These are phyloP conservation scores for Paecilomyces dactylethromorphus DNA, from an alignment of 2,329 filamentous ascomycete genomes.

Conservation along the genomic window DNA sequence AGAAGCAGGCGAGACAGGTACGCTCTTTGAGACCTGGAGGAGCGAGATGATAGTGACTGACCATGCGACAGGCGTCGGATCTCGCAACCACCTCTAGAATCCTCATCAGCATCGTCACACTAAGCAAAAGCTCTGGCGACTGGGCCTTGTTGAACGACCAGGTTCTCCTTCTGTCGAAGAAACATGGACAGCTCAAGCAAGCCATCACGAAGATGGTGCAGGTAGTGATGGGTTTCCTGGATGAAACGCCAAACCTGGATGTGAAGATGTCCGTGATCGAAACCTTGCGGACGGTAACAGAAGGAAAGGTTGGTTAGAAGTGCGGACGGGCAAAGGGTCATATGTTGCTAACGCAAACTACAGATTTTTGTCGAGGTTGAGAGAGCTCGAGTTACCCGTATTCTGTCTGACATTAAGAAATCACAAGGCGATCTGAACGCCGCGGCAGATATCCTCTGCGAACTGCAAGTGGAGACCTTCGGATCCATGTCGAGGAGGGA, in stretches of 20 bases:
- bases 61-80: conserved; percentile 69
- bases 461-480: conserved; percentile 97
- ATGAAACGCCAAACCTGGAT: conserved; percentile 75
- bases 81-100: conserved; percentile 89
- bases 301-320: conserved; percentile 65
- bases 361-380: conserved; percentile 98
- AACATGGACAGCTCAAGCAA: conserved; percentile 99
- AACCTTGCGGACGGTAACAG: conserved; percentile 89
- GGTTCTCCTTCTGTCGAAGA: conserved; percentile 92
- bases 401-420: conserved; percentile 96
- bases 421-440: conserved; percentile 84
- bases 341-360: conserved; percentile 6
- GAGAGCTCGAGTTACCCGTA: conserved; percentile 87
- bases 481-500: conserved; percentile 95
- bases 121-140: conserved; percentile 88
- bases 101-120: conserved; percentile 79
- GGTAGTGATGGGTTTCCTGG: conserved; percentile 85
- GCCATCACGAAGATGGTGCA: conserved; percentile 99
- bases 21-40: conserved; percentile 1
- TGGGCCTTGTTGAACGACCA: conserved; percentile 97
- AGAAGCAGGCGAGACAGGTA: conserved; percentile 97
- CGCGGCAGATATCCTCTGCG: conserved; percentile 88
- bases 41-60: conserved; percentile 19
- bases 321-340: not conserved
- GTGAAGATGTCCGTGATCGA: conserved; percentile 92